These are phyloP conservation scores for Yamadazyma sp. DNA, from an alignment of 1,139 yeast genomes.

Conservation along the genomic window DNA sequence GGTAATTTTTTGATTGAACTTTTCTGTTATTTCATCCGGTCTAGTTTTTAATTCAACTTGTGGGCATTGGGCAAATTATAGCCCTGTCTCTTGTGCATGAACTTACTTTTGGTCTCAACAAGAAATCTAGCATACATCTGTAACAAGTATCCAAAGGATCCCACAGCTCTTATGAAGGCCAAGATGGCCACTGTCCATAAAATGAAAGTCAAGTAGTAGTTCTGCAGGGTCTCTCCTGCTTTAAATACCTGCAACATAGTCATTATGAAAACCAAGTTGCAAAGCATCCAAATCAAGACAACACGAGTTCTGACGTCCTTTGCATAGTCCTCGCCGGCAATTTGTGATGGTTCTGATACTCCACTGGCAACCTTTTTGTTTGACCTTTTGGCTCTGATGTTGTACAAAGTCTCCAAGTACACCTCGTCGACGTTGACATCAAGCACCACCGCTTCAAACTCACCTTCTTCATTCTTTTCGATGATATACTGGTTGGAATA, in stretches of 20 bases:
- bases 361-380: constrained; percentile 52
- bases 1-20: too few species aligned
- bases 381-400: constrained; percentile 72
- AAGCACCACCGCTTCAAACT: constrained; percentile 86
- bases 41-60: constrained; percentile 36
- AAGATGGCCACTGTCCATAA: constrained; percentile 89
- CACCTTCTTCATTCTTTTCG: constrained; percentile 53
- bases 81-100: constrained; percentile 42
- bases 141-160: constrained; percentile 66
- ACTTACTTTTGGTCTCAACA: constrained; percentile 44
- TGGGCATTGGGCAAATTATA: constrained; percentile 37
- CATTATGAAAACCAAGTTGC: constrained; percentile 78
- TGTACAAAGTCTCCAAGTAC: constrained; percentile 73
- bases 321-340: constrained; percentile 84
- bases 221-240: constrained; percentile 55
- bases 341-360: constrained; percentile 34
- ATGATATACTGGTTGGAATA: constrained; percentile 43
- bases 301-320: constrained; percentile 92
- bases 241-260: constrained; percentile 80
- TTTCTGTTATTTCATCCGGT: too few species aligned
- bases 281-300: constrained; percentile 86
- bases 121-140: constrained; percentile 40
- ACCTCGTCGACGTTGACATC: constrained; percentile 89
- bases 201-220: constrained; percentile 77
- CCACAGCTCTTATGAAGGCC: constrained; percentile 75